phyloP scores from a whole-genome alignment of 192 early-diverging fungal species.

The Coemansia sp. region DNA sequence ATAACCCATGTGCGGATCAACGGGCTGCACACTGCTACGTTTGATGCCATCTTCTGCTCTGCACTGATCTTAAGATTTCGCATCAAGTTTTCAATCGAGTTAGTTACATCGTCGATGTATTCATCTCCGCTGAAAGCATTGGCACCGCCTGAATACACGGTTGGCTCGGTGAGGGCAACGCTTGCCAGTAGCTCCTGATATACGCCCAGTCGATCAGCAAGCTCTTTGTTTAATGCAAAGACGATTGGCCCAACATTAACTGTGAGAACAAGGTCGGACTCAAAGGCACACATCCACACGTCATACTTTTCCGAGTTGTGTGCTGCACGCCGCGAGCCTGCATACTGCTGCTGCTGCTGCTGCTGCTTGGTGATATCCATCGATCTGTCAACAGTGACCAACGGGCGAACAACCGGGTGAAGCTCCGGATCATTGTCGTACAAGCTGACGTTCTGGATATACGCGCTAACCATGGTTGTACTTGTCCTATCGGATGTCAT shows the following conservation, averaged over 20 bases:
- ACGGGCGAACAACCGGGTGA: constrained; percentile 35
- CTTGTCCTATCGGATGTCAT: neutral
- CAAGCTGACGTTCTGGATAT: constrained; percentile 29
- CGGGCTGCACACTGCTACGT: constrained; percentile 45
- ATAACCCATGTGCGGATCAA: constrained; percentile 49
- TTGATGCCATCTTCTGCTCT: constrained; percentile 30
- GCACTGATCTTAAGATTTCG: constrained; percentile 29
- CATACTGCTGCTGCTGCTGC: neutral
- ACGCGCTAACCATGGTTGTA: constrained; percentile 24
- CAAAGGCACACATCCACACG: constrained; percentile 30
- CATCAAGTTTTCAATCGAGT: constrained; percentile 48
- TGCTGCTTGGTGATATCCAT: constrained; percentile 2
- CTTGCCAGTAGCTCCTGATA: constrained; percentile 18
- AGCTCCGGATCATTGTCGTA: constrained; percentile 44
- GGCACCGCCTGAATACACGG: too few species aligned
- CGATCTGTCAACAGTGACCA: constrained; percentile 34
- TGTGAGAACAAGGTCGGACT: constrained; percentile 23
- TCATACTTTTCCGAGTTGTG: constrained; percentile 29
- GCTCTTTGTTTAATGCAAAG: constrained; percentile 37
- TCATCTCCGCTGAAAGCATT: neutral
- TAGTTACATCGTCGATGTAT: constrained; percentile 13
- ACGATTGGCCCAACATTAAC: constrained; percentile 41
- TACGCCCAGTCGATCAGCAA: constrained; percentile 27
- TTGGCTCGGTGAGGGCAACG: too few species aligned
- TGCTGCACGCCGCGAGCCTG: neutral